phyloP scores from a whole-genome alignment of 2,329 filamentous ascomycete genomes.

The Aureobasidium sp. region DNA sequence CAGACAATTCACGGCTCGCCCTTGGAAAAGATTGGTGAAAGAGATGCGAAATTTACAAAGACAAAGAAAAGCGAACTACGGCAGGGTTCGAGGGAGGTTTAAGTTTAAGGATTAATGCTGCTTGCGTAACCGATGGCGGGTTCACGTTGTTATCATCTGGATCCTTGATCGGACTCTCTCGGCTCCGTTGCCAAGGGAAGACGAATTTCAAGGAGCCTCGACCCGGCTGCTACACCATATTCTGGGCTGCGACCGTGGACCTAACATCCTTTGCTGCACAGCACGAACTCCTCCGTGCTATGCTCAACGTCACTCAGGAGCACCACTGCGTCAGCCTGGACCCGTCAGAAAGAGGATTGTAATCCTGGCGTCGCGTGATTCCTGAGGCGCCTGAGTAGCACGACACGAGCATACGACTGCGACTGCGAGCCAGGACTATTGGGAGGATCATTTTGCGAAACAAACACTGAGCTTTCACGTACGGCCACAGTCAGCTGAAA shows the following conservation, averaged over 20 bases:
- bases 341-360: too few relatives aligned
- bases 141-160: neutral
- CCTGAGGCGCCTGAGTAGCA: neutral
- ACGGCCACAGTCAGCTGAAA: neutral
- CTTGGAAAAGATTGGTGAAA: neutral
- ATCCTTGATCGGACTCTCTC: neutral
- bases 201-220: neutral
- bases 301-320: too few relatives aligned
- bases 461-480: neutral
- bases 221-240: neutral
- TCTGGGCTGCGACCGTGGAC: too few relatives aligned
- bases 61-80: neutral
- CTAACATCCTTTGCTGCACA: too few relatives aligned
- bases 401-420: neutral
- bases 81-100: neutral
- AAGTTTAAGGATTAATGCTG: neutral
- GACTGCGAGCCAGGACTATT: too few relatives aligned
- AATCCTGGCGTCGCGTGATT: too few relatives aligned
- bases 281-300: too few relatives aligned
- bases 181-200: neutral
- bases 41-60: neutral
- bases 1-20: neutral
- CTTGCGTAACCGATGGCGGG: neutral
- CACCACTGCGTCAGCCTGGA: too few relatives aligned
- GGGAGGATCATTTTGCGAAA: neutral